A percentile compares a stretch with the other conserved stretches of the same genome.
Evolutionary conservation across 768 basidiomycete species (phyloP).

Genomic region (Suillus hirtellus): DNA sequence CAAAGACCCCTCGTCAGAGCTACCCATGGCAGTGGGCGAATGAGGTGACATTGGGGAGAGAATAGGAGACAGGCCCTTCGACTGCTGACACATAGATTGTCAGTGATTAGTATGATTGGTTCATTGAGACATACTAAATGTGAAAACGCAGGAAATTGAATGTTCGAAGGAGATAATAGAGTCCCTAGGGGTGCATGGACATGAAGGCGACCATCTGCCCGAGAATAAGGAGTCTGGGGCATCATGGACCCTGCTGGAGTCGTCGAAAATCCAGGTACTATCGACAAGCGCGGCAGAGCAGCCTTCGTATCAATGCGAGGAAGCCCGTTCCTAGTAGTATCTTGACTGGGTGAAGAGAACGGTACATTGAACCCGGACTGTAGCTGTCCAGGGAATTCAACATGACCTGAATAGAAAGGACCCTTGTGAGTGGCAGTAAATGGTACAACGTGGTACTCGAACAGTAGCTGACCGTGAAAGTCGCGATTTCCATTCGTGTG

Average conservation of each 20-base stretch:
- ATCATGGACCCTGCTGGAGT: slow-evolving; percentile 1
- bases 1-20: neutral
- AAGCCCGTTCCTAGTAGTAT: neutral
- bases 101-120: neutral
- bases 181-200: neutral
- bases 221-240: neutral
- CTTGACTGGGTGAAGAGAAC: neutral
- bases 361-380: too few relatives aligned
- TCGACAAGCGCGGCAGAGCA: neutral
- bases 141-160: neutral
- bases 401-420: too few relatives aligned
- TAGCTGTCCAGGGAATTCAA: too few relatives aligned
- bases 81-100: neutral
- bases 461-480: neutral
- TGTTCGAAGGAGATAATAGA: neutral
- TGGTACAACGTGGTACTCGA: neutral
- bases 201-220: neutral
- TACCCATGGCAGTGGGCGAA: neutral
- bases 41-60: neutral
- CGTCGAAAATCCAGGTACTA: slow-evolving; percentile 1
- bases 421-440: neutral
- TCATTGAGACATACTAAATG: neutral
- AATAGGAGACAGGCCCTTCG: neutral
- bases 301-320: neutral
- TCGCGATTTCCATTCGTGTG: neutral